Conservation (phyloP, 768 basidiomycete genomes). For the Rhodosporidiobolus odoratus region DNA sequence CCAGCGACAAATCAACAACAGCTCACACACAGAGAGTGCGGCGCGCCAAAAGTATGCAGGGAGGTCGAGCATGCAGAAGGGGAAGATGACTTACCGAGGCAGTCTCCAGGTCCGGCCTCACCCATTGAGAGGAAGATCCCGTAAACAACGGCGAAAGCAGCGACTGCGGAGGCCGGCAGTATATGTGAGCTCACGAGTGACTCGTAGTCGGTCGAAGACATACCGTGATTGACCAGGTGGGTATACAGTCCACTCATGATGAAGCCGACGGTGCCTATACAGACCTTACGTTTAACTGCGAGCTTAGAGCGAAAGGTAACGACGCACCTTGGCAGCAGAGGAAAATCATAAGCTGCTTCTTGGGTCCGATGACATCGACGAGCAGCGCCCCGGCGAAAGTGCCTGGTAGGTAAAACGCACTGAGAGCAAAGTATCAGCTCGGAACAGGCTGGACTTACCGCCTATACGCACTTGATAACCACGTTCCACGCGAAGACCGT, state of each 20-base stretch:
- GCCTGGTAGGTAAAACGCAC: constrained; percentile 61
- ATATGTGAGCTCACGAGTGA: constrained; percentile 9
- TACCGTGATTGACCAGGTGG: constrained; percentile 60
- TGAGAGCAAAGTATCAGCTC: too few species aligned
- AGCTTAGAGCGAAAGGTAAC: too few species aligned
- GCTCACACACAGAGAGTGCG: neutral
- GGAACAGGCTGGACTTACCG: too few species aligned
- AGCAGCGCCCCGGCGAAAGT: constrained; percentile 47
- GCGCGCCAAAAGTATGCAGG: neutral
- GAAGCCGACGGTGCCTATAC: constrained; percentile 59
- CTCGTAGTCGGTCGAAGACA: constrained; percentile 60
- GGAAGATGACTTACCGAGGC: constrained; percentile 53
- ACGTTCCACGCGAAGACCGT: constrained; percentile 44
- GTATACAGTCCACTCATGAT: constrained; percentile 79
- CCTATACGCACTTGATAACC: constrained; percentile 54
- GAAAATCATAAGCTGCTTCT: constrained; percentile 47
- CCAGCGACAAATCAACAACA: neutral
- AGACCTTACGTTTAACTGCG: too few species aligned
- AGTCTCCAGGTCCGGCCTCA: constrained; percentile 83
- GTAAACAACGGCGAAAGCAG: constrained; percentile 60
- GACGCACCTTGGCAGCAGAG: constrained; percentile 28
- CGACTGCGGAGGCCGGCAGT: constrained; percentile 49
- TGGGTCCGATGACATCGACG: constrained; percentile 61
- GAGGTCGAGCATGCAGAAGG: neutral
- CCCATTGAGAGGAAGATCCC: constrained; percentile 87